These are phyloP conservation scores for Maudiozyma saulgeensis DNA, from an alignment of 805 yeast species.

Conservation along the genomic window DNA sequence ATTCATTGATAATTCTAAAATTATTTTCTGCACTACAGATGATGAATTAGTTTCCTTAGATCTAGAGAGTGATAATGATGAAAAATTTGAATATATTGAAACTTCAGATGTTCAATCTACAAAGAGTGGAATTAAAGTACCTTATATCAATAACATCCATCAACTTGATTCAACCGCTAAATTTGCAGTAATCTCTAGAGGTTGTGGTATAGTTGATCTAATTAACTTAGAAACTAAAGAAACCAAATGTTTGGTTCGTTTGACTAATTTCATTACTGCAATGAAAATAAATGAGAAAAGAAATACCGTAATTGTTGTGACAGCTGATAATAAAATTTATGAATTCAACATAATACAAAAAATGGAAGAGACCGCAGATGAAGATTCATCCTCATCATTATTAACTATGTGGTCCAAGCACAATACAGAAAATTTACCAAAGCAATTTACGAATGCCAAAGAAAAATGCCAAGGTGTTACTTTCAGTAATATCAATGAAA, in stretches of 20 bases:
- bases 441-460: slow-evolving; percentile 42
- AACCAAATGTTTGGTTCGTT: slow-evolving; percentile 42
- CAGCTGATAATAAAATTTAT: slow-evolving; percentile 64
- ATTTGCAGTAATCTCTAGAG: slow-evolving; percentile 50
- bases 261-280: slow-evolving; percentile 52
- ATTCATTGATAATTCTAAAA: slow-evolving; percentile 38
- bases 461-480: slow-evolving; percentile 73
- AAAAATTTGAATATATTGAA: slow-evolving; percentile 28
- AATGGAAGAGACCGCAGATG: slow-evolving; percentile 3
- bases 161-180: slow-evolving; percentile 41
- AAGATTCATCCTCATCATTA: slow-evolving; percentile 11
- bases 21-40: slow-evolving; percentile 49
- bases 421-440: slow-evolving; percentile 69
- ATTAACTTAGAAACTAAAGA: slow-evolving; percentile 24
- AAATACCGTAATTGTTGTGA: slow-evolving; percentile 49
- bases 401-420: slow-evolving; percentile 69
- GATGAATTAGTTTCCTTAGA: slow-evolving; percentile 46
- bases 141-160: slow-evolving; percentile 44
- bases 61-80: slow-evolving; percentile 34
- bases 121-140: slow-evolving; percentile 29
- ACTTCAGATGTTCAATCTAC: slow-evolving; percentile 32
- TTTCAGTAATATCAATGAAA: slow-evolving; percentile 32
- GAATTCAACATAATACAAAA: slow-evolving; percentile 43
- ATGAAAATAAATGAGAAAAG: slow-evolving; percentile 41
- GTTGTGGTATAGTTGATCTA: slow-evolving; percentile 55